A percentile compares a stretch with the other conserved stretches of the same genome.
Evolutionary conservation across 345 rosid genomes (phyloP).

Genomic region (Arabis alpina): DNA sequence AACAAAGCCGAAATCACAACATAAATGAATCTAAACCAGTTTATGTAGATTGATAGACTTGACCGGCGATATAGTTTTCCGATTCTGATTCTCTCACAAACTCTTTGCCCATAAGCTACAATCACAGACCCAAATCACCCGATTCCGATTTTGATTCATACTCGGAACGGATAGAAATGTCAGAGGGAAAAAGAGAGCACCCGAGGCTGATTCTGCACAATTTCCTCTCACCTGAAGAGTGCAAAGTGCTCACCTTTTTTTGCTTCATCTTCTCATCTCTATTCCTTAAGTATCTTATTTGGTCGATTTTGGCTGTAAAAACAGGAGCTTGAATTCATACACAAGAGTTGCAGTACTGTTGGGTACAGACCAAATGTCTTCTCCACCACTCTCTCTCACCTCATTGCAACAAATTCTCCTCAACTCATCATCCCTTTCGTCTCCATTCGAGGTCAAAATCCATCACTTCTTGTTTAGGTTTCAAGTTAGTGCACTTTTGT

Average conservation of each 20-base stretch:
- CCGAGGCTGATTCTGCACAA: conserved; percentile 53
- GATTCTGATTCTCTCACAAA: too few species aligned
- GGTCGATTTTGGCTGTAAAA: neutral
- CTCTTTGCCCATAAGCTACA: too few species aligned
- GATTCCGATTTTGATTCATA: neutral
- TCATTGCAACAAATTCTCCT: conserved; percentile 73
- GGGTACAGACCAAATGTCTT: conserved; percentile 92
- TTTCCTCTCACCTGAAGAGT: conserved; percentile 57
- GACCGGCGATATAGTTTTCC: too few species aligned
- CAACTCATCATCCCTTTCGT: conserved; percentile 78
- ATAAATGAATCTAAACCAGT: too few species aligned
- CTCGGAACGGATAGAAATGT: conserved; percentile 15
- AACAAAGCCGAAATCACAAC: too few species aligned
- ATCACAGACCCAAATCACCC: neutral
- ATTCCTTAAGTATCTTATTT: neutral
- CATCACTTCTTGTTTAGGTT: neutral
- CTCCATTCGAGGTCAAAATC: conserved; percentile 62
- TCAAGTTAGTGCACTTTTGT: neutral
- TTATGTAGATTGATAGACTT: too few species aligned
- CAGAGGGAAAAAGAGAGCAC: conserved; percentile 30
- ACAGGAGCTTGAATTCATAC: conserved; percentile 85
- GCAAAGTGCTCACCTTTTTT: conserved; percentile 52
- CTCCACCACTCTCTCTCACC: conserved; percentile 95
- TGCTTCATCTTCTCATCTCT: neutral
- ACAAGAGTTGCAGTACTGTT: conserved; percentile 73